Evolutionary conservation across 2,329 filamentous ascomycete species (phyloP).

Genomic region (Alternaria metachromatica): DNA sequence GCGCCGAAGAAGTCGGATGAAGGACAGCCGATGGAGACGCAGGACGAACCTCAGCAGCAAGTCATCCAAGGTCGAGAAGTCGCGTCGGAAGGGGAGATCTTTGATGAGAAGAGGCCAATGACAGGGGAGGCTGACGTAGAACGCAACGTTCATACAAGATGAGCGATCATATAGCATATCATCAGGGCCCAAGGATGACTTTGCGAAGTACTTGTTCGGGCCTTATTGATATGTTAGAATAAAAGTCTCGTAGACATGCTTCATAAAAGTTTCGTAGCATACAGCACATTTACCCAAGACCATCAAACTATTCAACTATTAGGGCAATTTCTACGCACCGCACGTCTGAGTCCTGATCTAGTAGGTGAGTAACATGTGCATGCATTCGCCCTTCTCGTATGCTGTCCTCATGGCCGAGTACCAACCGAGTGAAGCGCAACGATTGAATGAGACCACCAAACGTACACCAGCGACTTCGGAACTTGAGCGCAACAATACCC

Average conservation of each 20-base stretch:
- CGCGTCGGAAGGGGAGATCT: not conserved
- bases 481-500: not conserved
- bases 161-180: no score
- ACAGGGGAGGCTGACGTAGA: not conserved
- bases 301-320: not conserved
- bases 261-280: not conserved
- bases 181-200: not conserved
- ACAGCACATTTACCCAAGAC: not conserved
- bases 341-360: not conserved
- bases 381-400: not conserved
- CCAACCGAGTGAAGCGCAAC: no score
- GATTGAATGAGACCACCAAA: not conserved
- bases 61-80: not conserved
- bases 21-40: not conserved
- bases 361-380: not conserved
- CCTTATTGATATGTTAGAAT: not conserved
- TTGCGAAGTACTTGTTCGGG: not conserved
- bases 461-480: not conserved
- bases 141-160: not conserved
- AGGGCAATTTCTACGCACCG: not conserved
- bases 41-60: not conserved
- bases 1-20: constrained; percentile 25
- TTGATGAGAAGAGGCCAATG: not conserved
- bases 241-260: not conserved
- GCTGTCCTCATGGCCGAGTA: not conserved